Evolutionary conservation across 352 stramenopile species (phyloP).

Genomic region (Phytophthora palmivora): DNA sequence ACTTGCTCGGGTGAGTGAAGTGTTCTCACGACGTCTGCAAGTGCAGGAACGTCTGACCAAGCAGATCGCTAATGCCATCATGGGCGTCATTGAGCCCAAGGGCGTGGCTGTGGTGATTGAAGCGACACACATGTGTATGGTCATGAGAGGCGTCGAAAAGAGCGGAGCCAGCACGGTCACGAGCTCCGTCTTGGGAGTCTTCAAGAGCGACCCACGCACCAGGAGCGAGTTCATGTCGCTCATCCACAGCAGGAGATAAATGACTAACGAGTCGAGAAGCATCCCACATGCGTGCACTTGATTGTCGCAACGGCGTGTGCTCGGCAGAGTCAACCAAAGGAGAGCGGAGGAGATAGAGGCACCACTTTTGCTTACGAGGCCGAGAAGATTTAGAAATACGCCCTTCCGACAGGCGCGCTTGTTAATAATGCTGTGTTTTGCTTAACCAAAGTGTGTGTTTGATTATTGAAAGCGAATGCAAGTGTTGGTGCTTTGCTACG

Average conservation of each 20-base stretch:
- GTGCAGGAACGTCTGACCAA: conserved; percentile 99
- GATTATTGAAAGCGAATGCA: conserved; percentile 6
- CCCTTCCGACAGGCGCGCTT: conserved; percentile 46
- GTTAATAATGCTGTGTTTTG: conserved; percentile 36
- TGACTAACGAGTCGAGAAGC: background rate
- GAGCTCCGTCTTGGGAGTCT: conserved; percentile 96
- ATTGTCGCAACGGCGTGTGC: conserved; percentile 49
- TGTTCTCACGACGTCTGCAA: conserved; percentile 97
- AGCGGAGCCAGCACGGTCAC: conserved; percentile 96
- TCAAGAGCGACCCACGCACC: conserved; percentile 94
- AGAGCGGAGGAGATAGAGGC: conserved; percentile 13
- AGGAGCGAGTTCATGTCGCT: conserved; percentile 90
- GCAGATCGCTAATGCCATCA: conserved; percentile 98
- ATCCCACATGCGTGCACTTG: conserved; percentile 6
- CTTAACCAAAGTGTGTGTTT: conserved; percentile 1
- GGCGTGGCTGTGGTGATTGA: conserved; percentile 99
- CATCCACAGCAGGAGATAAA: conserved; percentile 83
- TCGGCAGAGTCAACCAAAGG: conserved; percentile 46
- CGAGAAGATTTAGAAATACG: conserved; percentile 45
- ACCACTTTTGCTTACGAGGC: conserved; percentile 46
- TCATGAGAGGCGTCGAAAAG: conserved; percentile 99
- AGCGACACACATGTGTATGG: conserved; percentile 99
- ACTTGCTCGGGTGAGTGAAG: conserved; percentile 97
- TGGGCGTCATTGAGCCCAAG: conserved; percentile 96
- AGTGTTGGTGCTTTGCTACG: background rate